phyloP scores from a whole-genome alignment of 257 asterid genomes.

The Solanum piurae region DNA sequence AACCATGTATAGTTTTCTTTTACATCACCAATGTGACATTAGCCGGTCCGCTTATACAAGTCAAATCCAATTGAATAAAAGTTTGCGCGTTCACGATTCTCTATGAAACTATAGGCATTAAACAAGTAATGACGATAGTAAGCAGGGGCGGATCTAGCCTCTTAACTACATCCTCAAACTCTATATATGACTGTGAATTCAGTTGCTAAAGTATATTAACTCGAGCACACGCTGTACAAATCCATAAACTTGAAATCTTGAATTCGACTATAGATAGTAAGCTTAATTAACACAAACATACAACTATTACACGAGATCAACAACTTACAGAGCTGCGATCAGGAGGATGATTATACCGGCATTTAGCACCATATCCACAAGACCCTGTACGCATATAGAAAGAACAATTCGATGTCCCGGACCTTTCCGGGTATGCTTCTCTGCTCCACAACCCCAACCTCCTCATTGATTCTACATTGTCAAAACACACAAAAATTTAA shows the following conservation, averaged over 20 bases:
- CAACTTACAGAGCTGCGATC: slow-evolving; percentile 54
- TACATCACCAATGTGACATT: background rate
- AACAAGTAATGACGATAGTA: background rate
- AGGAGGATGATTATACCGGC: slow-evolving; percentile 82
- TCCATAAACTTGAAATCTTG: background rate
- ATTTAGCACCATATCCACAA: slow-evolving; percentile 73
- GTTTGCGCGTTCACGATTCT: background rate
- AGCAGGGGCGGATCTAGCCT: background rate
- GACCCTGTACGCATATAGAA: slow-evolving; percentile 73
- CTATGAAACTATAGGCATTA: background rate
- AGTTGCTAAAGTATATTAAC: background rate
- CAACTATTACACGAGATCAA: background rate
- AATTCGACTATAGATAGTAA: background rate
- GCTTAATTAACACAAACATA: background rate
- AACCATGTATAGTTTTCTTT: background rate
- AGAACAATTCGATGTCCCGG: slow-evolving; percentile 56
- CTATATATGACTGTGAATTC: background rate
- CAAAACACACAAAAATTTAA: background rate
- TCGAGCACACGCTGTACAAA: background rate
- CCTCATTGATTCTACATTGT: slow-evolving; percentile 45
- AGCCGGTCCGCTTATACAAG: background rate
- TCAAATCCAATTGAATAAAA: background rate
- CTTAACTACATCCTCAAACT: background rate
- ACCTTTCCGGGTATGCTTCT: slow-evolving; percentile 64
- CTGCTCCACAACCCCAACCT: slow-evolving; percentile 43